Base-by-base conservation (phyloP, 2,329 filamentous ascomycete genomes). In the Teratosphaeria gauchensis region DNA sequence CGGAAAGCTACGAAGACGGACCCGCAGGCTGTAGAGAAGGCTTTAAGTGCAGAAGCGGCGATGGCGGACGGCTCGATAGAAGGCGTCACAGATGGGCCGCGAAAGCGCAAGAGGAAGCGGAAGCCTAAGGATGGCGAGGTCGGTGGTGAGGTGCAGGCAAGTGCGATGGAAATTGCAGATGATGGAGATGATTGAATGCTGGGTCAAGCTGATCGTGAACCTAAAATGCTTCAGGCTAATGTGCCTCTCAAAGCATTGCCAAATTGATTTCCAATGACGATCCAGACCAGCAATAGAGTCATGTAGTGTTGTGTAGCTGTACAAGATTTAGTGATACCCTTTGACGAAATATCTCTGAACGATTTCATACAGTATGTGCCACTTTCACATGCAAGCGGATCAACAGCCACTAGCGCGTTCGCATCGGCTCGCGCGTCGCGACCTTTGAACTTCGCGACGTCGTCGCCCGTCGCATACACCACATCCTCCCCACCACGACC, bases 1-100 rank as follows among this genome's bases (percentile, higher is more conserved):
- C 63, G 65, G 3, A 67, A 65, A 46, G 61, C 63, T 9, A 55
- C 58, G 38, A 71, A 70, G 62, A 56, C 58, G n/a, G 67, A 71
- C 56, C 63, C 65, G 2, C 67, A 69, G 54, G 64, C 62, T 9
- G 61, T 53, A 2, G 65, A 66, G 42, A 67, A 67, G 60, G 62
- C 61, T 9, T 58, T 57, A 5, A 58, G 56, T 51, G 56, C 55
- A 16, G 54, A 53, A 28, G 30, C 55, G 24, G 60, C 56, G 4
- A 56, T 53, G 12, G 55, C 38, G 9, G 35, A 24, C 11, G 61
- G 51, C 53, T 59, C 30, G 3, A 53, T 6, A n/a, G 54, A 58
- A 38, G 55, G n/a, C 28, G 19, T n/a, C 19, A 38, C 57, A 46
- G 65, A 67, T 48, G 63, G 54, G 8, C 31, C 60, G 32, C 59